Percentiles rank a stretch among this genome's conserved stretches.
phyloP scores from a whole-genome alignment of 176 grass and related monocot genomes.

The Pontederia paniculata region DNA sequence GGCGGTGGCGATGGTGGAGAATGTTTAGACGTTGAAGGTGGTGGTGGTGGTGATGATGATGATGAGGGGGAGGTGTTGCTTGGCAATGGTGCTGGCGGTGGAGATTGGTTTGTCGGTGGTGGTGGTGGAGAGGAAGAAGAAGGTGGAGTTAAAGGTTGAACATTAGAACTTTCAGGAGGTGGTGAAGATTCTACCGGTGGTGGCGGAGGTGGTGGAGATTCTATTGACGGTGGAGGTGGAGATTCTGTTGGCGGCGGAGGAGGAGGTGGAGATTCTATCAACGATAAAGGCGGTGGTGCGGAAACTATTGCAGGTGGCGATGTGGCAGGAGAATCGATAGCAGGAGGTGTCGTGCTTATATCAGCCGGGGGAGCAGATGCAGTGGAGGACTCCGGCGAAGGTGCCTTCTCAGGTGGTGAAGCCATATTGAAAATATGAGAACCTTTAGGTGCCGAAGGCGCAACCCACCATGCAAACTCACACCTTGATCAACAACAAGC shows the following conservation, averaged over 20 bases:
- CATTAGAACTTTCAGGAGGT: too few relatives aligned
- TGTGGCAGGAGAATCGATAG: not conserved
- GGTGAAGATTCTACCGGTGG: conserved; percentile 11
- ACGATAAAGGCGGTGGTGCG: not conserved
- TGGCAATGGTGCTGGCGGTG: not conserved
- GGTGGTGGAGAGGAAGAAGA: too few relatives aligned
- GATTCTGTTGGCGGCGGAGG: not conserved
- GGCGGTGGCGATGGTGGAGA: not conserved
- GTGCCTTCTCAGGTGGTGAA: conserved; percentile 3
- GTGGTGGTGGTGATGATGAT: not conserved
- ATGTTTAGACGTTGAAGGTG: not conserved
- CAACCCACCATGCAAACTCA: too few relatives aligned
- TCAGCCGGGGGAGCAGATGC: not conserved
- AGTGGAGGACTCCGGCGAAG: not conserved
- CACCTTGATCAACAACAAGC: too few relatives aligned
- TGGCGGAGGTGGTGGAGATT: conserved; percentile 1
- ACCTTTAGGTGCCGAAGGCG: too few relatives aligned
- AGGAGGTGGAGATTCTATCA: not conserved
- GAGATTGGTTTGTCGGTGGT: too few relatives aligned
- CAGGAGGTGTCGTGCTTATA: not conserved
- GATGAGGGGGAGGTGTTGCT: not conserved
- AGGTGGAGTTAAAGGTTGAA: too few relatives aligned
- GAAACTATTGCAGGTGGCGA: not conserved
- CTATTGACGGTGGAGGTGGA: not conserved
- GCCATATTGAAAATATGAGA: not conserved